Conservation (phyloP, 148 eudicot species). For the Arbutus unedo region DNA sequence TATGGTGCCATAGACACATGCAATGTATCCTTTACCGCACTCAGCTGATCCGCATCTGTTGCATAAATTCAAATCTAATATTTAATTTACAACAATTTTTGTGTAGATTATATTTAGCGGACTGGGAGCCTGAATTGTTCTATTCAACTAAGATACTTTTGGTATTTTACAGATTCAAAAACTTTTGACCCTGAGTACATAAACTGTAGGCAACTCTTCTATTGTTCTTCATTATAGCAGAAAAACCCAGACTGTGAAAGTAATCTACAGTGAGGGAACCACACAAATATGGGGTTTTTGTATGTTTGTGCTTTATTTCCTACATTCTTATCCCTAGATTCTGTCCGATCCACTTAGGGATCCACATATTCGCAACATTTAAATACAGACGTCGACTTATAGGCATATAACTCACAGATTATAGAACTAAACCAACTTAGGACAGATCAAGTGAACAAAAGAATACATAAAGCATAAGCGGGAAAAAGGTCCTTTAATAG, state of each 20-base stretch:
- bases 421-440: background rate
- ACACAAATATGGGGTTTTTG: background rate
- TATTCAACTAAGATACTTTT: background rate
- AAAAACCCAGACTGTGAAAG: background rate
- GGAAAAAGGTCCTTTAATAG: background rate
- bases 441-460: background rate
- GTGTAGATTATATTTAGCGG: background rate
- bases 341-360: background rate
- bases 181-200: background rate
- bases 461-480: background rate
- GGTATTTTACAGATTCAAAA: background rate
- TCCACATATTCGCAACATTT: background rate
- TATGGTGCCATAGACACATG: slow-evolving; percentile 69
- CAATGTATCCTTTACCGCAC: slow-evolving; percentile 71
- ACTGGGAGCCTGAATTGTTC: background rate
- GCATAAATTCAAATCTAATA: background rate
- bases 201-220: background rate
- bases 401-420: background rate
- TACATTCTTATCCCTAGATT: background rate
- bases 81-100: background rate
- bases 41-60: slow-evolving; percentile 62
- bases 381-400: background rate
- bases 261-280: background rate
- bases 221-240: background rate
- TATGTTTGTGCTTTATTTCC: background rate